Evolutionary conservation across 1,284 basidiomycete species (phyloP).

Genomic region (Leccinum cinnamomeum): DNA sequence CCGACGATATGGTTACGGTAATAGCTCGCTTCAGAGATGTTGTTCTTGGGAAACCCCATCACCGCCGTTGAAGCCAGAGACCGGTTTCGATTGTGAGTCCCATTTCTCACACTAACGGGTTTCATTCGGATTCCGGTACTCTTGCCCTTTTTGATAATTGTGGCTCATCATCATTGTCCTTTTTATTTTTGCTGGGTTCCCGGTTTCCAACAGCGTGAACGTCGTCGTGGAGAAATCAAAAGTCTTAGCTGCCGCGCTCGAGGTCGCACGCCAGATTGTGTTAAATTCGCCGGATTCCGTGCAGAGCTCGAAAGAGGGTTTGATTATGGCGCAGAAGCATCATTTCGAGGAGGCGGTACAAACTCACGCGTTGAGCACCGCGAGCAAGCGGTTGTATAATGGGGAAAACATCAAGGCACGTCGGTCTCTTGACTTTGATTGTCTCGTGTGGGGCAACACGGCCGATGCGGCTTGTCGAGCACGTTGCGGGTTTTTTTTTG

Average conservation of each 20-base stretch:
- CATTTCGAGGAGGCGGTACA: conserved; percentile 56
- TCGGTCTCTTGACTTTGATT: neutral
- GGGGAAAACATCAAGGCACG: conserved; percentile 74
- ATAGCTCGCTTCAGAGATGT: conserved; percentile 75
- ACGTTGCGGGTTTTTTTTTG: conserved; percentile 2
- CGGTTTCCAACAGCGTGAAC: conserved; percentile 54
- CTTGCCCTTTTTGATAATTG: conserved; percentile 11
- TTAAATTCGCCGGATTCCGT: conserved; percentile 80
- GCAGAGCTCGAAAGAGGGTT: conserved; percentile 70
- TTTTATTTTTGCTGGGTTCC: conserved; percentile 7
- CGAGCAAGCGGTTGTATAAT: conserved; percentile 57
- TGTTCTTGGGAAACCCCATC: conserved; percentile 70
- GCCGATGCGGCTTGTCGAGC: neutral
- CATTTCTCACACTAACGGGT: conserved; percentile 20
- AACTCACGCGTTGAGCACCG: conserved; percentile 48
- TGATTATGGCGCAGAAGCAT: conserved; percentile 55
- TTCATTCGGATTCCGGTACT: conserved; percentile 7
- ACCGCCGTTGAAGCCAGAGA: conserved; percentile 66
- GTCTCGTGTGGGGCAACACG: neutral
- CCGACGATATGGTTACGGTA: conserved; percentile 3
- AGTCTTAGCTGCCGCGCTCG: conserved; percentile 63
- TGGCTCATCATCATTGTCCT: conserved; percentile 11
- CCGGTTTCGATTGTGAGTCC: conserved; percentile 71
- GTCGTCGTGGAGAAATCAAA: conserved; percentile 57
- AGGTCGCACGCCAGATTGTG: conserved; percentile 60